Percentiles rank a stretch among this genome's conserved stretches.
Conservation (phyloP, 2,329 filamentous ascomycete species). For the Talaromyces sp. region DNA sequence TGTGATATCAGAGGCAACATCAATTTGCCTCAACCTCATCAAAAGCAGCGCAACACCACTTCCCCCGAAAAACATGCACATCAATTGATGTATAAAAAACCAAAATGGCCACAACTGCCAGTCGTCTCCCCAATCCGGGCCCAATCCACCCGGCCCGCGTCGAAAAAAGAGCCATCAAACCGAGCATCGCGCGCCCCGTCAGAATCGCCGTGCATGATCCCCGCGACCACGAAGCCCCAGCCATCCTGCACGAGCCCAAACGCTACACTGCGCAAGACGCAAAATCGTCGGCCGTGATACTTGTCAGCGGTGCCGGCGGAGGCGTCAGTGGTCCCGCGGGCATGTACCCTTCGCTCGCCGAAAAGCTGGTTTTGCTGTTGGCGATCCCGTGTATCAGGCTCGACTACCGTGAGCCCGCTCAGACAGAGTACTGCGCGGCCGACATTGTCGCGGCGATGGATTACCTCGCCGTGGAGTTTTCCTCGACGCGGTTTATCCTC, state of each 20-base stretch:
- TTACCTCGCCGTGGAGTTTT: conserved; percentile 26
- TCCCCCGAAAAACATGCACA: not conserved
- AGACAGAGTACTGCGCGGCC: conserved; percentile 28
- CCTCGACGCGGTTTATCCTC: conserved; percentile 31
- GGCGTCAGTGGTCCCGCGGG: conserved; percentile 36
- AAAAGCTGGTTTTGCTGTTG: conserved; percentile 35
- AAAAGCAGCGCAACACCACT: not conserved
- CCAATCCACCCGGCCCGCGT: conserved; percentile 14
- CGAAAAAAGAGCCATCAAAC: conserved; percentile 12
- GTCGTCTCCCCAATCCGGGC: conserved; percentile 6
- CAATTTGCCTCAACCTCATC: not conserved
- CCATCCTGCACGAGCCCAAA: conserved; percentile 12
- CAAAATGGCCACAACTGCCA: conserved; percentile 7
- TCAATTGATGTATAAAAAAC: not conserved
- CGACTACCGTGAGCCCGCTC: conserved; percentile 36
- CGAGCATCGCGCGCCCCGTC: conserved; percentile 12
- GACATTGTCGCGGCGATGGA: conserved; percentile 34
- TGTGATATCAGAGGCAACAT: not conserved
- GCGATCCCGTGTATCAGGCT: conserved; percentile 37
- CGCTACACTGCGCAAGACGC: conserved; percentile 9
- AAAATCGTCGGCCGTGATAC: conserved; percentile 19
- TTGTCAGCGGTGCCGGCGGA: conserved; percentile 31
- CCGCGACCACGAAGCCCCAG: conserved; percentile 11
- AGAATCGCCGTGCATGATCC: conserved; percentile 12
- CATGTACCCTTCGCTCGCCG: conserved; percentile 36